A percentile compares a stretch with the other conserved stretches of the same genome.
phyloP scores from a whole-genome alignment of 805 yeast genomes.

The Torulaspora microellipsoides region DNA sequence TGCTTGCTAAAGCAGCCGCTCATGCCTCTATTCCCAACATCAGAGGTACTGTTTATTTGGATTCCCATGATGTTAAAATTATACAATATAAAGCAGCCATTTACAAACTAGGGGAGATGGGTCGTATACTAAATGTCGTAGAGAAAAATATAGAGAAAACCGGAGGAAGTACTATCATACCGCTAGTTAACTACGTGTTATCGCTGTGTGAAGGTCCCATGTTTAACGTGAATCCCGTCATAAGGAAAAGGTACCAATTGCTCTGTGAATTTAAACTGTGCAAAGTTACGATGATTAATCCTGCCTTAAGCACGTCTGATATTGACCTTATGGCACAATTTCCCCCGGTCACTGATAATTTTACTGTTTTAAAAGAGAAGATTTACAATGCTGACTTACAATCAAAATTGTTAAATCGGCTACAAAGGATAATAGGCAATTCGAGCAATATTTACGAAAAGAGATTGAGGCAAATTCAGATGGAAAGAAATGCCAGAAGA shows the following conservation, averaged over 20 bases:
- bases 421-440: conserved; percentile 27
- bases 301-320: conserved; percentile 14
- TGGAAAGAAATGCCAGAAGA: conserved; percentile 33
- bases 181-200: conserved; percentile 35
- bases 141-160: conserved; percentile 24
- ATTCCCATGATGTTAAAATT: conserved; percentile 51
- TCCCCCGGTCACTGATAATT: conserved; percentile 14
- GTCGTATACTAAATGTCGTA: conserved; percentile 34
- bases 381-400: conserved; percentile 28
- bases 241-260: conserved; percentile 39
- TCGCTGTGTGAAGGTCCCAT: conserved; percentile 38
- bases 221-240: conserved; percentile 39
- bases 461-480: conserved; percentile 27
- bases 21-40: conserved; percentile 33
- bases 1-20: conserved; percentile 37
- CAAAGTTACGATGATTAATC: conserved; percentile 23
- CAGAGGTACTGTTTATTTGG: conserved; percentile 36
- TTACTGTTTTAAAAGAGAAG: conserved; percentile 12
- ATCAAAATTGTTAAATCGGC: conserved; percentile 23
- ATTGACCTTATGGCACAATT: conserved; percentile 25
- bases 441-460: conserved; percentile 29
- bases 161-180: conserved; percentile 26
- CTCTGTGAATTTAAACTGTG: conserved; percentile 29
- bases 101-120: conserved; percentile 41
- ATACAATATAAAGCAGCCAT: conserved; percentile 56